These are phyloP conservation scores for Sporodiniella umbellata DNA, from an alignment of 371 early-diverging fungal species.

Conservation along the genomic window DNA sequence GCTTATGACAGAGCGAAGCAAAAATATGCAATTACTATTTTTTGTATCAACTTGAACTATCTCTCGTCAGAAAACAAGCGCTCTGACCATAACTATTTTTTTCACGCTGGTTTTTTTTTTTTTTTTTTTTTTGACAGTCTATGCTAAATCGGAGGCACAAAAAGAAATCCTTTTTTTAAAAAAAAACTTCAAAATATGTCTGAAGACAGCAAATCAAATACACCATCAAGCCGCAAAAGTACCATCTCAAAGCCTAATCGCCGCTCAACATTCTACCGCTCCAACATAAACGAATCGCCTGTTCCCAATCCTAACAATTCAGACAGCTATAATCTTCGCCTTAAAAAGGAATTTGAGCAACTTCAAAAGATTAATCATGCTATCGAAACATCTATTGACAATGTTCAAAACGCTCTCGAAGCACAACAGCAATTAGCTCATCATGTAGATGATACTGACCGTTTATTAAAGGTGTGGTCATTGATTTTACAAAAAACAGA, in stretches of 20 bases:
- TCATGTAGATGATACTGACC: conserved; percentile 34
- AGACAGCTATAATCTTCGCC: conserved; percentile 23
- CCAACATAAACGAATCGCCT: conserved; percentile 8
- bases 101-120: too few relatives aligned
- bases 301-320: conserved; percentile 32
- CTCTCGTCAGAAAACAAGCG: too few relatives aligned
- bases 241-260: conserved; percentile 1
- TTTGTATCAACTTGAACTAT: too few relatives aligned
- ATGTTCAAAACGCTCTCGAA: conserved; percentile 16
- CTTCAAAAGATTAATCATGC: conserved; percentile 25
- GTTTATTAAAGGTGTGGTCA: conserved; percentile 37
- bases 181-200: too few relatives aligned
- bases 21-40: too few relatives aligned
- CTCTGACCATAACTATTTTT: too few relatives aligned
- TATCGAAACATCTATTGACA: conserved; percentile 17
- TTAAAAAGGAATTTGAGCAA: conserved; percentile 25
- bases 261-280: conserved; percentile 10
- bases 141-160: too few relatives aligned
- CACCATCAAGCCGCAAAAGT: conserved; percentile 3
- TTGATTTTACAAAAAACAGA: conserved; percentile 31
- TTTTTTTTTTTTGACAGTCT: too few relatives aligned
- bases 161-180: background rate
- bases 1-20: too few relatives aligned
- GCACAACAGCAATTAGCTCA: conserved; percentile 27
- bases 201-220: background rate